phyloP scores from a whole-genome alignment of 2,329 filamentous ascomycete species.

The Tetracladium maxilliforme region DNA sequence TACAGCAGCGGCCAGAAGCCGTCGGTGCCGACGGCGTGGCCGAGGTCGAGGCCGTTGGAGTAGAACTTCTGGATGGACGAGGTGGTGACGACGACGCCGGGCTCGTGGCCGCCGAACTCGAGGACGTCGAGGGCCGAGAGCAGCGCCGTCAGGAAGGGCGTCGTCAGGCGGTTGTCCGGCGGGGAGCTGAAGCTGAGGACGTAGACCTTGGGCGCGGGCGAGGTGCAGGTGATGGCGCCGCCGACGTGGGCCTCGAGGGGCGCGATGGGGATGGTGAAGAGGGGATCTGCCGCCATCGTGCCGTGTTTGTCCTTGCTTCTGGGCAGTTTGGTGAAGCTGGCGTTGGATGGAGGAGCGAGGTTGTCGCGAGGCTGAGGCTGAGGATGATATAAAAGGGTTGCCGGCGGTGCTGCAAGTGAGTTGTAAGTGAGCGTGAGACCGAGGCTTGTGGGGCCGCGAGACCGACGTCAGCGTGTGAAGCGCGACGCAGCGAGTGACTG shows the following conservation, averaged over 20 bases:
- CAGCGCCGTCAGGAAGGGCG: slow-evolving; percentile 51
- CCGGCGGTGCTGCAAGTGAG: too few relatives aligned
- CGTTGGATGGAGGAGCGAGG: too few relatives aligned
- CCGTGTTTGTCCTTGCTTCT: too few relatives aligned
- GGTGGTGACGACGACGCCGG: slow-evolving; percentile 67
- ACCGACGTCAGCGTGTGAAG: too few relatives aligned
- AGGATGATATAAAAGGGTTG: too few relatives aligned
- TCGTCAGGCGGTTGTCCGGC: slow-evolving; percentile 63
- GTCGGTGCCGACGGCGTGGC: slow-evolving; percentile 43
- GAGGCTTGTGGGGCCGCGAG: too few relatives aligned
- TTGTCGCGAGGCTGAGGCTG: too few relatives aligned
- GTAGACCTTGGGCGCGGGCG: slow-evolving; percentile 46
- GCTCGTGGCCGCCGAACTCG: slow-evolving; percentile 43
- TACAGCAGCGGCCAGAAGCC: slow-evolving; percentile 45
- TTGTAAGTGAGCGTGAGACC: too few relatives aligned
- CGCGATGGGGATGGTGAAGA: slow-evolving; percentile 46
- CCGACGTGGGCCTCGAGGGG: slow-evolving; percentile 26
- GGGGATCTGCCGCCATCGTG: slow-evolving; percentile 16
- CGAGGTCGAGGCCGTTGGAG: slow-evolving; percentile 68
- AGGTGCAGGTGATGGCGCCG: slow-evolving; percentile 47
- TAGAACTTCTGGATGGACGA: slow-evolving; percentile 67
- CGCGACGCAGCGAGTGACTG: too few relatives aligned
- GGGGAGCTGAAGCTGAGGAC: slow-evolving; percentile 57
- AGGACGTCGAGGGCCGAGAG: slow-evolving; percentile 61
- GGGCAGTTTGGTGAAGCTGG: slow-evolving; percentile 1